Percentiles rank a stretch among this genome's conserved stretches.
Evolutionary conservation across 2,329 filamentous ascomycete genomes (phyloP).

Genomic region (Aureobasidium sp.): DNA sequence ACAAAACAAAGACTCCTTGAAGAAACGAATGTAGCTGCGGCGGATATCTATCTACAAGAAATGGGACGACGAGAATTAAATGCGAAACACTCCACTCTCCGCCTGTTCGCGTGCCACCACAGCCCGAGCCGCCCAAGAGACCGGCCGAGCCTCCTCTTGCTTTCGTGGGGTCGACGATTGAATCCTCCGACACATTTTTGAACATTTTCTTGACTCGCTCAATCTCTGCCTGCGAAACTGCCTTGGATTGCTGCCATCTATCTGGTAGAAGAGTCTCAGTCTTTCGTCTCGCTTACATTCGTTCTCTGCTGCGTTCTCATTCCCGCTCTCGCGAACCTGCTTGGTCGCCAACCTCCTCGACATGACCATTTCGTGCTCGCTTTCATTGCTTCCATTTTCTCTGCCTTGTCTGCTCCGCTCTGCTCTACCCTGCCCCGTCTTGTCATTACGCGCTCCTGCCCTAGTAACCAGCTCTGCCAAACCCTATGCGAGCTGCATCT

Average conservation of each 20-base stretch:
- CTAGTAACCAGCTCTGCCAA: background rate
- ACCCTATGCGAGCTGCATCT: background rate
- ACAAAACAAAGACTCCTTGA: background rate
- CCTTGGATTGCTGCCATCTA: background rate
- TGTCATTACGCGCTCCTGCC: background rate
- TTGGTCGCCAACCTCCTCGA: background rate
- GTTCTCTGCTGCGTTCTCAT: background rate
- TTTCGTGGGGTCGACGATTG: background rate
- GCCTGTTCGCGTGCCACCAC: constrained; percentile 3
- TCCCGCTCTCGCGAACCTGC: background rate
- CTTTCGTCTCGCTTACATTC: background rate
- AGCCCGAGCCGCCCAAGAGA: background rate
- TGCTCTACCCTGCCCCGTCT: background rate
- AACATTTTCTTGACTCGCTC: background rate
- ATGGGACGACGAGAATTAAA: background rate
- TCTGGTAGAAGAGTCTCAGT: background rate
- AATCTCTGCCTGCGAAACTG: background rate
- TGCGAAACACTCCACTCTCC: background rate
- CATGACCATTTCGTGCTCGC: background rate
- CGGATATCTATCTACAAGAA: background rate
- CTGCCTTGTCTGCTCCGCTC: background rate
- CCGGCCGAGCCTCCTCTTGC: background rate
- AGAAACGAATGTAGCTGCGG: background rate
- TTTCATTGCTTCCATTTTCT: background rate
- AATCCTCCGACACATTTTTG: background rate